Evolutionary conservation across 768 basidiomycete species (phyloP).

Genomic region (Leccinum disarticulatum): DNA sequence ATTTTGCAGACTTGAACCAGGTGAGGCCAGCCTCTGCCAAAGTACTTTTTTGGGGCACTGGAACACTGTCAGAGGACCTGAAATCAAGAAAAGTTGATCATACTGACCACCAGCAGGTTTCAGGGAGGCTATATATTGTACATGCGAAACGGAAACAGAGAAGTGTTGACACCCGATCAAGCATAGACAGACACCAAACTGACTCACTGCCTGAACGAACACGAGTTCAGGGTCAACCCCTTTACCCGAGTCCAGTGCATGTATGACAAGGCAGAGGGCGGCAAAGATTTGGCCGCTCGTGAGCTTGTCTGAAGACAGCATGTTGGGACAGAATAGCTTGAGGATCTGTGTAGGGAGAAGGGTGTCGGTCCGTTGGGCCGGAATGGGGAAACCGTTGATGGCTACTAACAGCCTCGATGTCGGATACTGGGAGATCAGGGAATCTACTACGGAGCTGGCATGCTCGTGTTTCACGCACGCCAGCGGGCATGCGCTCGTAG

Average conservation of each 20-base stretch:
- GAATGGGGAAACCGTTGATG: not conserved
- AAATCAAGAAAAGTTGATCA: not conserved
- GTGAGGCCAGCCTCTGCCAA: too few species aligned
- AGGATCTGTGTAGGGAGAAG: conserved; percentile 49
- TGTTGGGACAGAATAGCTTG: conserved; percentile 57
- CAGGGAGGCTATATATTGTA: too few species aligned
- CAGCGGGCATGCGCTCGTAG: conserved; percentile 53
- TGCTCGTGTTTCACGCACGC: conserved; percentile 66
- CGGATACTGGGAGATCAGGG: conserved; percentile 45
- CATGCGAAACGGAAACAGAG: too few species aligned
- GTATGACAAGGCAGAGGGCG: conserved; percentile 61
- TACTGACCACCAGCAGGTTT: not conserved
- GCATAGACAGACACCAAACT: too few species aligned
- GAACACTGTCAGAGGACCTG: not conserved
- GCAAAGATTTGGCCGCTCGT: conserved; percentile 78
- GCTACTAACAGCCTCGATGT: conserved; percentile 57
- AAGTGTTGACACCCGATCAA: too few species aligned
- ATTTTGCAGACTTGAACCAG: too few species aligned
- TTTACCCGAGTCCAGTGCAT: conserved; percentile 54
- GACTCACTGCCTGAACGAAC: conserved; percentile 67
- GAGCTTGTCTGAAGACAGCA: conserved; percentile 52
- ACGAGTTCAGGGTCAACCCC: conserved; percentile 64
- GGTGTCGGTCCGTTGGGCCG: not conserved
- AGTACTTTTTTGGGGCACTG: not conserved
- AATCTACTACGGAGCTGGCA: conserved; percentile 72